These are phyloP conservation scores for Cystobasidiaceae sp. DNA, from an alignment of 1,284 basidiomycete species.

Conservation along the genomic window DNA sequence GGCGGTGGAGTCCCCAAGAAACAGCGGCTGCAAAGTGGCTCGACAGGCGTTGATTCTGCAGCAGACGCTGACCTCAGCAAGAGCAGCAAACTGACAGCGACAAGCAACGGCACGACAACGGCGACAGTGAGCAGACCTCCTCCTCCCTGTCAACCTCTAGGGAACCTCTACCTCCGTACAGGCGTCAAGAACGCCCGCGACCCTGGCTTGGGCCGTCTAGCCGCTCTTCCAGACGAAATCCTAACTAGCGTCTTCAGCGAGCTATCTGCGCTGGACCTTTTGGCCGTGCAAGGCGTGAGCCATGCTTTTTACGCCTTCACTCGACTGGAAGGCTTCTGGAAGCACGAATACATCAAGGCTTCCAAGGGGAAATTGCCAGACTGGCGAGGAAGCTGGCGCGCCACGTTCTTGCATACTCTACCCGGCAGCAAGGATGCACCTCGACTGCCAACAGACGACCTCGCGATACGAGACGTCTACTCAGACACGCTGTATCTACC, in stretches of 20 bases:
- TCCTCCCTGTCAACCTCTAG: conserved; percentile 11
- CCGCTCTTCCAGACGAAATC: conserved; percentile 35
- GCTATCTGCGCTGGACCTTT: conserved; percentile 26
- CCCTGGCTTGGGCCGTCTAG: conserved; percentile 33
- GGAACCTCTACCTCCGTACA: conserved; percentile 2
- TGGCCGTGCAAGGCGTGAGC: conserved; percentile 21
- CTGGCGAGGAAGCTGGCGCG: conserved; percentile 42
- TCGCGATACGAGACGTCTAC: conserved; percentile 38
- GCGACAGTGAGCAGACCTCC: neutral
- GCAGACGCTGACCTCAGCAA: conserved; percentile 38
- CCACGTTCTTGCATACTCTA: conserved; percentile 38
- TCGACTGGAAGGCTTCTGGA: conserved; percentile 41
- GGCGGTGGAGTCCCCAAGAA: too few species aligned
- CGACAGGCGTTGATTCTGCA: too few species aligned
- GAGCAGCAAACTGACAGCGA: neutral
- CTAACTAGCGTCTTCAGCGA: conserved; percentile 32
- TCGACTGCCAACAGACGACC: conserved; percentile 36
- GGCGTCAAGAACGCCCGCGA: conserved; percentile 8
- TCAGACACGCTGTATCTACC: conserved; percentile 46
- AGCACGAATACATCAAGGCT: conserved; percentile 37
- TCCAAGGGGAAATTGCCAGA: conserved; percentile 19
- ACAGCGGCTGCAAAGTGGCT: too few species aligned
- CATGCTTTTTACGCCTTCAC: conserved; percentile 41
- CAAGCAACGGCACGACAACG: neutral
- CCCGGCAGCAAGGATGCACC: neutral